Base-by-base conservation (phyloP, 129 eudicot genomes). In the Flaveria trinervia region DNA sequence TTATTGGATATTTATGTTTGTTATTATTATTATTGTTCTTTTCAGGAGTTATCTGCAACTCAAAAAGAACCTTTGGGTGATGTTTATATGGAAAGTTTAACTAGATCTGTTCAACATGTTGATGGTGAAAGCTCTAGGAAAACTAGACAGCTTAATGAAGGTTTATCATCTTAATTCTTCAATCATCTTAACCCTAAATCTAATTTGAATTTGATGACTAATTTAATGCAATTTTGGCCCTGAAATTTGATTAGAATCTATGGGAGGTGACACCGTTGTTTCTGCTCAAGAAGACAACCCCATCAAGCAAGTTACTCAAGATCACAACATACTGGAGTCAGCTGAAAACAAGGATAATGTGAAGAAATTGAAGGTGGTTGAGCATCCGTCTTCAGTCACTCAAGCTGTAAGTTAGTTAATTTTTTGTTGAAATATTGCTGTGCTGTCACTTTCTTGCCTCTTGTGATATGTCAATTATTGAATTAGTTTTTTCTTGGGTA, bases 111-210 rank as follows among this genome's bases (percentile, higher is more conserved):
- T 46, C 39, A 62, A 7, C 83, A 69, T 65, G 79, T 85, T 46
- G 86, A 79, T 67, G 75, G 22, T 64, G 69, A 64, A 64, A 64
- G 69, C 69, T 64, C 89, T 28, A 87, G 83, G 54, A 85, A 68
- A 65, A 88, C 85, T 13, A 88, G 96, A 79, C 92, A 86, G 57
- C 91, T 88, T 16, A 79, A 85, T 69, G 92, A 90, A 85, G 96
- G 95, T 93, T 72, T 48, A 7, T 65, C 16, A 8, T 9, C 50
- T 9, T 8, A 11, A 8, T 8, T 45, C 13, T 45, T 45, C 0
- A 7, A 1, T 2, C 50, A 45, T 45, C 50, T 45, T 45, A 13
- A 3, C 4, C 14, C 22, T 56, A 56, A 7, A 9, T 12, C 12
- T 56, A 56, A 20, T 56, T 56, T 56, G 28, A 9, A 18, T 61